Evolutionary conservation across 2,329 filamentous ascomycete species (phyloP), one percentile per base, ranked within the genome.

Genomic region (Penicillium freii): DNA sequence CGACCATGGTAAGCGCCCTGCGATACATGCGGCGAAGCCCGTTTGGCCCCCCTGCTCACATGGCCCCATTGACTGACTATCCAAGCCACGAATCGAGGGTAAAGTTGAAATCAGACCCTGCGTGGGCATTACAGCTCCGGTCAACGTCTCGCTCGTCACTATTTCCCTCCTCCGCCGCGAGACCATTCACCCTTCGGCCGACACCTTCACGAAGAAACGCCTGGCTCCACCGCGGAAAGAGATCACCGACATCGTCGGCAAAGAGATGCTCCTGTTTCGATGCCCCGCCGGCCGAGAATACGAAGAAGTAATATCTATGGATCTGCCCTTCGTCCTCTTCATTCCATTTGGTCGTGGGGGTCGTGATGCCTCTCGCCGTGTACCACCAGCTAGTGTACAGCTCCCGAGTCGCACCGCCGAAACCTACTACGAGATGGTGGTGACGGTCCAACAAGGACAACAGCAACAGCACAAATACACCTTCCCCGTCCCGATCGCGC

Each of bases 341-440:
- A 97, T 99, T 72, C 94, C 94, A 2, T 97, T 92, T 71, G 93
- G 93, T 39, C 86, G 92, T 66, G 91, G 91, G 48, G 92, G 92
- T 55, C 90, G 95, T 73, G 94, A 97, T 76, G 87, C 89, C 27
- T 94, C 92, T 65, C 82, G 92, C 65, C 85, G 92, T 66, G 92
- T 97, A 69, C 94, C 94, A 2, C 93, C 94, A 3, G 92, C 94
- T 34, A 96, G 91, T 64, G 77, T 99, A 68, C 91, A 96, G 74
- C 82, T 99, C 55, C 88, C 92, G 25, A 94, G 90, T 77, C 86
- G 94, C 69, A 96, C 91, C n/a, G 92, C 92, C 59, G 94, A 99
- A 79, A 99, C 94, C 45, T 96, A 83, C 73, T 99, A 97, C 78
- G 94, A 99, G 78, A 84, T 99, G 61, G 91, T 97, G 55, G 94